These are phyloP conservation scores for Exophiala lecanii-corni DNA, from an alignment of 2,329 filamentous ascomycete genomes.

Conservation along the genomic window DNA sequence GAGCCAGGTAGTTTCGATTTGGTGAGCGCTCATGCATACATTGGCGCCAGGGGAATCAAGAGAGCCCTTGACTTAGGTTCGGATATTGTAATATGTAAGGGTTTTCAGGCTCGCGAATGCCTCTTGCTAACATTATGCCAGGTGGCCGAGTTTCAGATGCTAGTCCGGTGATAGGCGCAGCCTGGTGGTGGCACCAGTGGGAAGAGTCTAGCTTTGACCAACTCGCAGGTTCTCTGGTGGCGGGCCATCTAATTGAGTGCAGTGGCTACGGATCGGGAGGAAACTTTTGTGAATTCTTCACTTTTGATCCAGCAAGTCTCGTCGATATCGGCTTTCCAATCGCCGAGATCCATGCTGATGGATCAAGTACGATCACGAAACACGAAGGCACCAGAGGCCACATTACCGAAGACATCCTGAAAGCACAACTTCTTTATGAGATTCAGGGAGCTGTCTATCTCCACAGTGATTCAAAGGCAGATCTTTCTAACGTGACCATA, in stretches of 20 bases:
- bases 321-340: slow-evolving; percentile 38
- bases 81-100: too few species aligned
- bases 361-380: slow-evolving; percentile 45
- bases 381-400: slow-evolving; percentile 39
- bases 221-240: slow-evolving; percentile 23
- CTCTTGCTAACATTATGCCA: too few species aligned
- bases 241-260: slow-evolving; percentile 34
- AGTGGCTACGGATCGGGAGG: slow-evolving; percentile 23
- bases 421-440: slow-evolving; percentile 47
- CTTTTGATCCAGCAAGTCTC: slow-evolving; percentile 35
- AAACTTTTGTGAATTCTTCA: too few species aligned
- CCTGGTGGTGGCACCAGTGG: slow-evolving; percentile 22
- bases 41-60: slow-evolving; percentile 43
- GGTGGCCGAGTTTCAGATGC: slow-evolving; percentile 31
- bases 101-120: too few species aligned
- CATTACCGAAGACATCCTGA: slow-evolving; percentile 36
- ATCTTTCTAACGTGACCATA: slow-evolving; percentile 35
- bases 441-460: slow-evolving; percentile 46
- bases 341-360: slow-evolving; percentile 44
- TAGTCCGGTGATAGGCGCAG: slow-evolving; percentile 25
- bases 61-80: slow-evolving; percentile 28
- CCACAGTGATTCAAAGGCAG: slow-evolving; percentile 44
- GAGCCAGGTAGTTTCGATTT: slow-evolving; percentile 46
- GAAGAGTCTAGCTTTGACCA: slow-evolving; percentile 11
- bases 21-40: slow-evolving; percentile 39